Base-by-base conservation (phyloP, 768 basidiomycete genomes). In the Kwoniella sp. region DNA sequence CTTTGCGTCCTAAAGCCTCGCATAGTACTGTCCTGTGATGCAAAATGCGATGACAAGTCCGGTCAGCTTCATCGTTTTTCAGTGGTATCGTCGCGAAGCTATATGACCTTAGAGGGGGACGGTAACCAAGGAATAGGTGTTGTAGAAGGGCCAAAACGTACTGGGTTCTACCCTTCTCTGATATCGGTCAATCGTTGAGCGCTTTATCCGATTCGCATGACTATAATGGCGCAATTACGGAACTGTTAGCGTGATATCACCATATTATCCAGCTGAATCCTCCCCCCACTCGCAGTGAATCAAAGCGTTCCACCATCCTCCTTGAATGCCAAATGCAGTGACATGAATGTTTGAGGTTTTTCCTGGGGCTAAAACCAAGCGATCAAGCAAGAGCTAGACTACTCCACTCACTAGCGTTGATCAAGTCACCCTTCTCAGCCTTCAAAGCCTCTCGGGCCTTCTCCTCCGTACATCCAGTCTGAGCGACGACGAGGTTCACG, bases 371-470 rank as follows among this genome's bases (percentile, higher is more conserved):
- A n/a, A n/a, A n/a, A n/a, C n/a, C n/a, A n/a, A n/a, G n/a, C n/a
- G n/a, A n/a, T n/a, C n/a, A n/a, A n/a, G n/a, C n/a, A n/a, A n/a
- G n/a, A 29, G 26, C 52, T 15, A 12, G n/a, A 19, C 17, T 26
- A 8, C 22, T 5, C 48, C 15, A 90, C 92, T 80, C 79, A 95
- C 92, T 95, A 65, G 93, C 94, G 81, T 93, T 94, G 84, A 96
- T 94, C 80, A 98, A 80, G 82, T 98, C 94, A 40, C 93, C 93
- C 55, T 89, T 88, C 70, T 87, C 91, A 73, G 92, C 91, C 83
- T 91, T 93, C 80, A 98, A 82, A 68, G 86, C 93, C 62, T 88
- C 86, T 47, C 92, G 90, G 40, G 95, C 96, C 80, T 94, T 96
- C 46, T 90, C 91, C 67, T 92, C 87, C 53, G 91, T 87, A 82